phyloP scores from a whole-genome alignment of 495 filamentous ascomycete species.

The Clohesyomyces aquaticus region DNA sequence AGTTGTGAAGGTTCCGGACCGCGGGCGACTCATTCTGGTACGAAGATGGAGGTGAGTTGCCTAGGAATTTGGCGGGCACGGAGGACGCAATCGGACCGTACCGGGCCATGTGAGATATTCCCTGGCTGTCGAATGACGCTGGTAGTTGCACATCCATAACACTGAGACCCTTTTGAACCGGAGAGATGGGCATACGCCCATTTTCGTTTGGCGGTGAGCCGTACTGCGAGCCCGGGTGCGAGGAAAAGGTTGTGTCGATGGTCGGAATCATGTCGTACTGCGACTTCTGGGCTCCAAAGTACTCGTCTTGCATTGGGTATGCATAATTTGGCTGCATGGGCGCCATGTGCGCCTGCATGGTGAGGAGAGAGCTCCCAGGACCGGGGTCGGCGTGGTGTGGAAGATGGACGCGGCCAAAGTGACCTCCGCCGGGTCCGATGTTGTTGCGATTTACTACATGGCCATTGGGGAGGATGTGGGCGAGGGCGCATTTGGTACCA shows the following conservation, averaged over 20 bases:
- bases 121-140: conserved; percentile 95
- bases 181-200: conserved; percentile 73
- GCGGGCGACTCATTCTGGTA: conserved; percentile 69
- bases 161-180: conserved; percentile 67
- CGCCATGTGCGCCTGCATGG: conserved; percentile 49
- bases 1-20: conserved; percentile 78
- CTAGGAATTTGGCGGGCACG: conserved; percentile 88
- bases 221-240: conserved; percentile 76
- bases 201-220: conserved; percentile 83
- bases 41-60: conserved; percentile 77
- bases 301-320: conserved; percentile 33
- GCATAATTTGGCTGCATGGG: conserved; percentile 22
- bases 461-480: conserved; percentile 92
- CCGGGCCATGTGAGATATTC: conserved; percentile 86
- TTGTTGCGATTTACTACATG: conserved; percentile 77
- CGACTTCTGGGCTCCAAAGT: conserved; percentile 36
- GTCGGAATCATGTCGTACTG: conserved; percentile 65
- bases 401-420: conserved; percentile 72
- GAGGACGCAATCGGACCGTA: conserved; percentile 92
- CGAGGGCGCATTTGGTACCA: conserved; percentile 93
- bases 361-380: conserved; percentile 78
- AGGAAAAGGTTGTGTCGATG: conserved; percentile 79
- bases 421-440: conserved; percentile 51
- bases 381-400: conserved; percentile 72
- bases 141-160: conserved; percentile 94